phyloP scores from a whole-genome alignment of 2,329 filamentous ascomycete genomes.

The Phaeomoniella chlamydospora region DNA sequence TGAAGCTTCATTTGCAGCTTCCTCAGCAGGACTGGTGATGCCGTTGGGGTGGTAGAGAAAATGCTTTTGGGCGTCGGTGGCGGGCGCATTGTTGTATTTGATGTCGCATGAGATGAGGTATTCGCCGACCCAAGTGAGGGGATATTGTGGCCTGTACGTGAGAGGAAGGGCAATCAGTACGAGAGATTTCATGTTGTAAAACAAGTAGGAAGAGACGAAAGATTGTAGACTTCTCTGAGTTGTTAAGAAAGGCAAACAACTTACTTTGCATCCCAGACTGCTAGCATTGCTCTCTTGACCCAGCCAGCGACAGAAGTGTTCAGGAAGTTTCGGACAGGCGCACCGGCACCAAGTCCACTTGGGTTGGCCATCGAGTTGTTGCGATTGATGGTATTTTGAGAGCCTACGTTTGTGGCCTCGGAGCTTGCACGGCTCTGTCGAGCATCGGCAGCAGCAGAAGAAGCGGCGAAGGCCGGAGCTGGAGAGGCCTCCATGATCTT shows the following conservation, averaged over 20 bases:
- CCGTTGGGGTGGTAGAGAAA: background rate
- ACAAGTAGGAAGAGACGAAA: background rate
- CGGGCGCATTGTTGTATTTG: background rate
- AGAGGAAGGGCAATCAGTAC: too few relatives aligned
- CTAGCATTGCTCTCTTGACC: background rate
- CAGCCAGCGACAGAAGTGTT: background rate
- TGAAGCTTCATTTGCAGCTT: too few relatives aligned
- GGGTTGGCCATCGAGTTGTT: background rate
- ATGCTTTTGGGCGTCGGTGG: background rate
- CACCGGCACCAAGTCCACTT: background rate
- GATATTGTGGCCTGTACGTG: background rate
- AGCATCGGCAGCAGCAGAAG: background rate
- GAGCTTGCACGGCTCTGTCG: too few relatives aligned
- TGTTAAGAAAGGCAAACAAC: background rate
- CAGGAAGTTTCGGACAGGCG: background rate
- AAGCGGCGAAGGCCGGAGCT: background rate
- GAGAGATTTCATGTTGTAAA: too few relatives aligned
- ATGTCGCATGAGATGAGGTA: background rate
- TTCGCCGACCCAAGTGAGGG: background rate
- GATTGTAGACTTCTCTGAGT: background rate
- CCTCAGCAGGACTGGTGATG: background rate
- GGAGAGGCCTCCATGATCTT: background rate
- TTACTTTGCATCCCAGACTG: background rate
- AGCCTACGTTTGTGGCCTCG: too few relatives aligned
- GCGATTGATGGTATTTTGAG: background rate